Percentiles rank a stretch among this genome's conserved stretches.
phyloP scores from a whole-genome alignment of 257 asterid species.

The Petunia axillaris region DNA sequence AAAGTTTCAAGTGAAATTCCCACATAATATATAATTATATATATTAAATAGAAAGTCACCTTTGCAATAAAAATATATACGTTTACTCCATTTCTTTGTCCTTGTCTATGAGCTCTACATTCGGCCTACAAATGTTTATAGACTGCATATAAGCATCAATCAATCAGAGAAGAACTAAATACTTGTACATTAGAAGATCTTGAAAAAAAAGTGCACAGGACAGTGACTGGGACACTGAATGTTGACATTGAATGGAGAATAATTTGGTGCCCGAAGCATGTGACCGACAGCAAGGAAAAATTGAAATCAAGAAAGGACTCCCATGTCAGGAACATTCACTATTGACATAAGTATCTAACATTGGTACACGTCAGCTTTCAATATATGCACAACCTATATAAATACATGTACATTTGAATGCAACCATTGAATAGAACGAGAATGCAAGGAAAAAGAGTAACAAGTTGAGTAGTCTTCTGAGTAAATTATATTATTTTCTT shows the following conservation, averaged over 20 bases:
- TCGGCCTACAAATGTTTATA: constrained; percentile 70
- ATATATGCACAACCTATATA: background rate
- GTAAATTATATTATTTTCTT: background rate
- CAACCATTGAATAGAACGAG: background rate
- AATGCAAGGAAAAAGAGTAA: background rate
- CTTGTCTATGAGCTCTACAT: constrained; percentile 96
- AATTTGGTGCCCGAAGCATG: background rate
- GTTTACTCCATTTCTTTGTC: constrained; percentile 85
- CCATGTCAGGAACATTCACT: constrained; percentile 15
- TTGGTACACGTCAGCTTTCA: constrained; percentile 2
- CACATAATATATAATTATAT: background rate
- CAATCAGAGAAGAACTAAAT: constrained; percentile 11
- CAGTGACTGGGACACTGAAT: background rate
- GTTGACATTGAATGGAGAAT: constrained; percentile 10
- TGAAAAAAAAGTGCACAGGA: background rate
- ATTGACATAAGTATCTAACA: background rate
- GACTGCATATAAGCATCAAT: constrained; percentile 37
- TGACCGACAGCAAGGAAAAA: constrained; percentile 21
- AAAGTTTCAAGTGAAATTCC: background rate
- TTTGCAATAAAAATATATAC: constrained; percentile 88
- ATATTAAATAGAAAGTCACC: constrained; percentile 44
- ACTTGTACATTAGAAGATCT: background rate
- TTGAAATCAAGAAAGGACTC: background rate
- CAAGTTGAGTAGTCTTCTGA: constrained; percentile 16
- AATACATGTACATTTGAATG: background rate